A percentile compares a stretch with the other conserved stretches of the same genome.
phyloP scores from a whole-genome alignment of 2,329 filamentous ascomycete species.

The Botrytis deweyae region DNA sequence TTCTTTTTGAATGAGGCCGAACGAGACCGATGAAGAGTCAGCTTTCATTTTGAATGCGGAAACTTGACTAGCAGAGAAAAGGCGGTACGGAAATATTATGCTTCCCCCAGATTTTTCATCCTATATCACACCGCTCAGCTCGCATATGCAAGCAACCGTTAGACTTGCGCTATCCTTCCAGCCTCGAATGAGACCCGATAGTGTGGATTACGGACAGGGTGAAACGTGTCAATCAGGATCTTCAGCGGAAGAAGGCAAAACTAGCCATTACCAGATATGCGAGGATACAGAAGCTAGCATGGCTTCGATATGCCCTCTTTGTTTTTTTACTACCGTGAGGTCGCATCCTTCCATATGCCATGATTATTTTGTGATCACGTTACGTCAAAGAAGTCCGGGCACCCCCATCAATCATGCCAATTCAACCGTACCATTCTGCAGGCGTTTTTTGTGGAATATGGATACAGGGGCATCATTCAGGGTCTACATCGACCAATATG shows the following conservation, averaged over 20 bases:
- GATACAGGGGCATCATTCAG: not conserved
- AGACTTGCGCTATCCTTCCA: conserved; percentile 7
- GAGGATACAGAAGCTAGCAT: conserved; percentile 1
- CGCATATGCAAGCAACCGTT: conserved; percentile 19
- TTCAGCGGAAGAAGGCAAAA: conserved; percentile 24
- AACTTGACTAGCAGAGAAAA: not conserved
- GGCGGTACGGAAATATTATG: not conserved
- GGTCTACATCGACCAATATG: not conserved
- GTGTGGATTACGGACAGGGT: conserved; percentile 26
- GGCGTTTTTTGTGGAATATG: not conserved
- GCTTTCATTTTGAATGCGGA: conserved; percentile 7
- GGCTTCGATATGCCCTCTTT: conserved; percentile 6
- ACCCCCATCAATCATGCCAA: conserved; percentile 1
- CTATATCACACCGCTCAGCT: conserved; percentile 17
- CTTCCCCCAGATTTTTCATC: conserved; percentile 5
- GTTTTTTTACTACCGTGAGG: not conserved
- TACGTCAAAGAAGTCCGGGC: not conserved
- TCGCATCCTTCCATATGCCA: not conserved
- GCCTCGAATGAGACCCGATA: conserved; percentile 26
- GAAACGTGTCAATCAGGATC: conserved; percentile 32
- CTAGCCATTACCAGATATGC: conserved; percentile 29
- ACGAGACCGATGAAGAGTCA: conserved; percentile 2
- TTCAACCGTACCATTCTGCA: not conserved
- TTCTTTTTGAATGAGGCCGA: not conserved
- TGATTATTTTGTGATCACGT: conserved; percentile 7